Conservation (phyloP, 495 filamentous ascomycete genomes). For the Aspergillus baeticus region DNA sequence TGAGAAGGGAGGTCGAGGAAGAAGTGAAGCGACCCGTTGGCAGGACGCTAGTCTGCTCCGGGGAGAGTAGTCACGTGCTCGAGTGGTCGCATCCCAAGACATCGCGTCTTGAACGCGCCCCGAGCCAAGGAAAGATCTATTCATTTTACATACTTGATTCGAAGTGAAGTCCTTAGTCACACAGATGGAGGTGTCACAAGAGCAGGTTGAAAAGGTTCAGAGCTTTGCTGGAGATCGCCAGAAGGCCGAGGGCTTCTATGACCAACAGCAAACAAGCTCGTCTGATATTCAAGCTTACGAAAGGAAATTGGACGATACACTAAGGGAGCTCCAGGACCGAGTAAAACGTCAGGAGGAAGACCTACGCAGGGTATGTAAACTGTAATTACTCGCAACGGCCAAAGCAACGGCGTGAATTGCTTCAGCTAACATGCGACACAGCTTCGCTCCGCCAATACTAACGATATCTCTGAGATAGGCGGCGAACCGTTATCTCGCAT, state of each 20-base stretch:
- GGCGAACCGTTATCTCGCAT: constrained; percentile 47
- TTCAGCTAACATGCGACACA: constrained; percentile 24
- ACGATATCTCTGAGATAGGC: constrained; percentile 39
- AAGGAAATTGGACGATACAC: constrained; percentile 59
- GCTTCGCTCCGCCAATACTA: constrained; percentile 42
- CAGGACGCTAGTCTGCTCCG: constrained; percentile 22
- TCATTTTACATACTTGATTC: neutral
- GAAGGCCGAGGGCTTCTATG: constrained; percentile 35
- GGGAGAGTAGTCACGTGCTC: constrained; percentile 19
- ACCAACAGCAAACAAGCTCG: constrained; percentile 29
- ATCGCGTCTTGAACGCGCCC: neutral
- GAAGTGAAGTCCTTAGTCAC: neutral
- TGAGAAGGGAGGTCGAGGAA: constrained; percentile 28
- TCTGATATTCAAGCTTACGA: constrained; percentile 39
- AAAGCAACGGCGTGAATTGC: neutral
- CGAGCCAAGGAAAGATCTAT: neutral
- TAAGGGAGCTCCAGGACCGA: constrained; percentile 61
- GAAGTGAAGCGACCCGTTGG: constrained; percentile 22
- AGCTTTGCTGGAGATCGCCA: constrained; percentile 37
- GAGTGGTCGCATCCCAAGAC: neutral
- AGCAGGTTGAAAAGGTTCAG: constrained; percentile 37
- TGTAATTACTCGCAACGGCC: no score
- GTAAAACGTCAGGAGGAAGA: constrained; percentile 65
- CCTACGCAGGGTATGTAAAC: constrained; percentile 47
- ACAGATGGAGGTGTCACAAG: constrained; percentile 34